Percentiles rank a stretch among this genome's conserved stretches.
Evolutionary conservation across 176 grass and related monocot genomes (phyloP).

Genomic region (Tillandsia fasciculata): DNA sequence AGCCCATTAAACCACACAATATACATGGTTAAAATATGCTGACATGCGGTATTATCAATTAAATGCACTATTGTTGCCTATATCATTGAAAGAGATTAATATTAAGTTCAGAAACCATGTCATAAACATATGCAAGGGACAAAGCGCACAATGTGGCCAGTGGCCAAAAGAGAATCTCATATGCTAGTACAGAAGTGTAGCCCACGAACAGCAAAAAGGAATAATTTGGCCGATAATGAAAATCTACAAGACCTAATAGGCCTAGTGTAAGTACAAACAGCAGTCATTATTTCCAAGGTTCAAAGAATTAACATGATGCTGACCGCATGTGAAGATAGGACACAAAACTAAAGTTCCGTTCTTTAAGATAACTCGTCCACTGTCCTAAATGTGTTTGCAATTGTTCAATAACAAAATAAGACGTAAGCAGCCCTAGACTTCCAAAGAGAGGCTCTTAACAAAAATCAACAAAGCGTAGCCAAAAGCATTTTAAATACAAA

Average conservation of each 20-base stretch:
- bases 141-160: background rate
- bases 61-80: no score
- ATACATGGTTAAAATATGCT: no score
- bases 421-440: background rate
- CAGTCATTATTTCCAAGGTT: background rate
- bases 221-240: background rate
- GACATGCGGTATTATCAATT: no score
- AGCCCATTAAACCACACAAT: no score
- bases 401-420: background rate
- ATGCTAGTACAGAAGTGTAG: background rate
- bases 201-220: background rate
- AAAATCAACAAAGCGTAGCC: no score
- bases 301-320: background rate
- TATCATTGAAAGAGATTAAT: no score
- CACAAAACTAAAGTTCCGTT: background rate
- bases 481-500: no score
- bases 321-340: background rate
- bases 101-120: no score
- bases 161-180: background rate
- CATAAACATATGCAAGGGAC: no score
- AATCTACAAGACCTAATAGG: background rate
- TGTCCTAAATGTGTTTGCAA: background rate
- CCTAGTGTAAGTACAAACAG: background rate
- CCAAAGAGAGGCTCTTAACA: no score
- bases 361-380: background rate